Conservation (phyloP, 1,284 basidiomycete genomes). For the Tranzscheliella williamsii region DNA sequence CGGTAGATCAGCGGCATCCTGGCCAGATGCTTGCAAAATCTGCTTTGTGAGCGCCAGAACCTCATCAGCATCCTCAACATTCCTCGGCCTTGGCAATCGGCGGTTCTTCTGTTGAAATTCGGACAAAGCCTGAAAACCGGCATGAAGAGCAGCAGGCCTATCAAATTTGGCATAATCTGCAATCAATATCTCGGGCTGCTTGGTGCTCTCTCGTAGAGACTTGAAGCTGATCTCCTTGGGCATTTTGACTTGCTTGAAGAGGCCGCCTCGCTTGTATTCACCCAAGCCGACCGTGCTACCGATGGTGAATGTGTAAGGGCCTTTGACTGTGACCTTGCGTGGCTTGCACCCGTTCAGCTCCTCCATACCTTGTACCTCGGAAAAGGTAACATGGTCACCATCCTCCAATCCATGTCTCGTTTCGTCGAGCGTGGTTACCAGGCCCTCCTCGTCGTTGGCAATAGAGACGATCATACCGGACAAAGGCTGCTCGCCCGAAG, state of each 20-base stretch:
- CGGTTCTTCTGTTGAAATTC: slow-evolving; percentile 74
- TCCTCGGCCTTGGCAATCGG: slow-evolving; percentile 80
- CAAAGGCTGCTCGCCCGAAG: slow-evolving; percentile 90
- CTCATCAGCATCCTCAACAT: slow-evolving; percentile 75
- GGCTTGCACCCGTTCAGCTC: slow-evolving; percentile 89
- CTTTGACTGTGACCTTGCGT: slow-evolving; percentile 88
- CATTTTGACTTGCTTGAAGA: slow-evolving; percentile 99
- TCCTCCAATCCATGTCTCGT: slow-evolving; percentile 96
- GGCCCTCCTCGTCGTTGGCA: slow-evolving; percentile 70
- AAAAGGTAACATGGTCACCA: slow-evolving; percentile 95
- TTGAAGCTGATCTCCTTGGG: slow-evolving; percentile 84
- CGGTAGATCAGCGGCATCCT: slow-evolving; percentile 74
- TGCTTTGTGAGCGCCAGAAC: slow-evolving; percentile 79
- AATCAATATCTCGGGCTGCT: slow-evolving; percentile 84
- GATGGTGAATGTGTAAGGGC: slow-evolving; percentile 61
- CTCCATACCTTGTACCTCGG: slow-evolving; percentile 95
- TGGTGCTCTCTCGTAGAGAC: slow-evolving; percentile 84
- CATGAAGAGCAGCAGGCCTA: slow-evolving; percentile 84
- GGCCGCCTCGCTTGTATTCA: slow-evolving; percentile 84
- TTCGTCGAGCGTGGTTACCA: slow-evolving; percentile 96
- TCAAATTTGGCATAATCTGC: slow-evolving; percentile 99
- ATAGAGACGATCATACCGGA: slow-evolving; percentile 89
- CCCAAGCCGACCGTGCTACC: slow-evolving; percentile 63
- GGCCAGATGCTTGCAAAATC: slow-evolving; percentile 65
- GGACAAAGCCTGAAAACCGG: slow-evolving; percentile 91